Percentiles rank a stretch among this genome's conserved stretches.
phyloP scores from a whole-genome alignment of 495 filamentous ascomycete genomes.

The Xylaria castorea region DNA sequence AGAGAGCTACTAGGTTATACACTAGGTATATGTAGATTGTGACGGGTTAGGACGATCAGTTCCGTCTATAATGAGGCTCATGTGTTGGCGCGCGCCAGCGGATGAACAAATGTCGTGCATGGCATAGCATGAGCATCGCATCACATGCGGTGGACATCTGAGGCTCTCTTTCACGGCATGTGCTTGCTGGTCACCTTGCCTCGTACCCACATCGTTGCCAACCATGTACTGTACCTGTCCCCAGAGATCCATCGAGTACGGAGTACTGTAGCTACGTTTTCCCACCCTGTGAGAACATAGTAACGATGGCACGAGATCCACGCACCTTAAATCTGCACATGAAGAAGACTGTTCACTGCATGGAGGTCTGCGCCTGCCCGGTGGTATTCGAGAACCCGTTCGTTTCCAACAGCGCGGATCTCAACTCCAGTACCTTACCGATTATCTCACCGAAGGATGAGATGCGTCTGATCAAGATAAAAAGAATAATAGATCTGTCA shows the following conservation, averaged over 20 bases:
- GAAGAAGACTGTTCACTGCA: slow-evolving; percentile 30
- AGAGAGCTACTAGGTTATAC: neutral
- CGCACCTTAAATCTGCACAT: slow-evolving; percentile 27
- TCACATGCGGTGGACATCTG: slow-evolving; percentile 42
- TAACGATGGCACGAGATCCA: slow-evolving; percentile 47
- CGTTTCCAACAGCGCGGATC: slow-evolving; percentile 41
- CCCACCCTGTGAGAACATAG: slow-evolving; percentile 19
- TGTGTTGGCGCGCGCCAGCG: slow-evolving; percentile 26
- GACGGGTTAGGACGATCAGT: slow-evolving; percentile 15
- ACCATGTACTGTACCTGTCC: slow-evolving; percentile 22
- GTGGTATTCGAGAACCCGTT: slow-evolving; percentile 20
- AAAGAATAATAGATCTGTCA: neutral
- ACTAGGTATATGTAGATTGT: neutral
- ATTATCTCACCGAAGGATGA: slow-evolving; percentile 7
- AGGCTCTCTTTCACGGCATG: slow-evolving; percentile 45
- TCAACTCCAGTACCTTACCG: slow-evolving; percentile 31
- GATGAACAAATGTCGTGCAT: slow-evolving; percentile 39
- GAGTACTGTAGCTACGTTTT: slow-evolving; percentile 1
- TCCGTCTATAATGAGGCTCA: slow-evolving; percentile 27
- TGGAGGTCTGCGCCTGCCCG: slow-evolving; percentile 42
- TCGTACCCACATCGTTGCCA: slow-evolving; percentile 36
- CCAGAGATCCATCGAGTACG: slow-evolving; percentile 33
- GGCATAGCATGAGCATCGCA: slow-evolving; percentile 38
- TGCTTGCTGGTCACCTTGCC: slow-evolving; percentile 33
- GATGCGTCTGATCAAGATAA: neutral